Evolutionary conservation across 2,329 filamentous ascomycete genomes (phyloP).

Genomic region (Coniochaeta sp.): DNA sequence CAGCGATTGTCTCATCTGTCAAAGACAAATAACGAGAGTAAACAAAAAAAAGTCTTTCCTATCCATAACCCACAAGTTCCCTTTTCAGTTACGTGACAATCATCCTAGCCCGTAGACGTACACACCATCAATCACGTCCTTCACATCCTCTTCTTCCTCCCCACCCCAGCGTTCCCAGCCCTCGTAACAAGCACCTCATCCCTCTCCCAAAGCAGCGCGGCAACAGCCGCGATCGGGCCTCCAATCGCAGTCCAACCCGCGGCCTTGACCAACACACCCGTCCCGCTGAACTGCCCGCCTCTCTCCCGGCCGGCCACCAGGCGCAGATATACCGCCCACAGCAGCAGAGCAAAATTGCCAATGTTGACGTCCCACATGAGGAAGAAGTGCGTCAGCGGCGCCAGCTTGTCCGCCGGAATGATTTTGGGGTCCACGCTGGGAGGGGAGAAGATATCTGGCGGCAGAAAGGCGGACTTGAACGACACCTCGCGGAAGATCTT

Average conservation of each 20-base stretch:
- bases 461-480: slow-evolving; percentile 24
- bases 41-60: no score
- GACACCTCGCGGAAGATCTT: slow-evolving; percentile 8
- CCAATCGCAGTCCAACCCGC: slow-evolving; percentile 24
- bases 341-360: slow-evolving; percentile 30
- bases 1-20: no score
- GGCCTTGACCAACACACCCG: slow-evolving; percentile 20
- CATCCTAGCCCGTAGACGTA: no score
- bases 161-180: not conserved
- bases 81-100: no score
- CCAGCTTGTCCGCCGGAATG: slow-evolving; percentile 22
- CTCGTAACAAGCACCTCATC: slow-evolving; percentile 22
- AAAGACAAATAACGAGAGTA: no score
- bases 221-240: slow-evolving; percentile 35
- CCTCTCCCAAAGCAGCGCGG: slow-evolving; percentile 40
- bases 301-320: slow-evolving; percentile 12
- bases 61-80: no score
- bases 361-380: slow-evolving; percentile 41
- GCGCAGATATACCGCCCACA: slow-evolving; percentile 35
- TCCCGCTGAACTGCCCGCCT: slow-evolving; percentile 14
- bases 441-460: slow-evolving; percentile 24
- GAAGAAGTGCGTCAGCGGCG: slow-evolving; percentile 34
- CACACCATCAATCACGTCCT: not conserved
- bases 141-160: not conserved
- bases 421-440: slow-evolving; percentile 28